Percentiles rank a stretch among this genome's conserved stretches.
These are phyloP conservation scores for Capronia coronata DNA, from an alignment of 2,329 filamentous ascomycete species.

Conservation along the genomic window DNA sequence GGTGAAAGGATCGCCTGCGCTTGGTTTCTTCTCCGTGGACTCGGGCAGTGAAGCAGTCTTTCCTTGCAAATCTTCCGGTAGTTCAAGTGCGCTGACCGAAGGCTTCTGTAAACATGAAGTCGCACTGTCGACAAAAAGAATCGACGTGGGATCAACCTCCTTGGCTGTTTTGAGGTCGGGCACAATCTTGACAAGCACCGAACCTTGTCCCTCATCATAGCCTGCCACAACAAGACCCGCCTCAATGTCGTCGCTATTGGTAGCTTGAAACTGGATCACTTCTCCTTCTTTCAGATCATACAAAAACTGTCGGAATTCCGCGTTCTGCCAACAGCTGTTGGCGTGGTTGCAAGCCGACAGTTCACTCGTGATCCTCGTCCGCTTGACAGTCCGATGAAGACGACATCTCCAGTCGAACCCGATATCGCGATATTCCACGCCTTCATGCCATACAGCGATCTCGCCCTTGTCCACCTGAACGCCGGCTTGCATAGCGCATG, in stretches of 20 bases:
- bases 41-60: constrained; percentile 34
- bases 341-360: constrained; percentile 50
- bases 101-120: constrained; percentile 43
- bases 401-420: constrained; percentile 91
- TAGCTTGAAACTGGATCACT: constrained; percentile 78
- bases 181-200: constrained; percentile 65
- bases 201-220: constrained; percentile 65
- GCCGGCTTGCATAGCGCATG: constrained; percentile 84
- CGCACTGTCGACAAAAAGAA: constrained; percentile 45
- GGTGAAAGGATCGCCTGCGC: constrained; percentile 31
- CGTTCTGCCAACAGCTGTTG: constrained; percentile 25
- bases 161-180: constrained; percentile 69
- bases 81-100: constrained; percentile 40
- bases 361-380: constrained; percentile 65
- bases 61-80: constrained; percentile 43
- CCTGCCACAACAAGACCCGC: constrained; percentile 81
- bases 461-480: constrained; percentile 85
- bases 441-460: constrained; percentile 79
- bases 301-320: constrained; percentile 53
- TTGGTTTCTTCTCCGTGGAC: constrained; percentile 30
- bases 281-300: constrained; percentile 63
- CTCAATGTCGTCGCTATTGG: constrained; percentile 70
- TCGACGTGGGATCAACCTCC: constrained; percentile 53
- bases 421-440: constrained; percentile 84
- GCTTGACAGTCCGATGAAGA: constrained; percentile 83